Percentiles rank a stretch among this genome's conserved stretches.
phyloP scores from a whole-genome alignment of 306 rosid species.

The Gleditsia sinensis region DNA sequence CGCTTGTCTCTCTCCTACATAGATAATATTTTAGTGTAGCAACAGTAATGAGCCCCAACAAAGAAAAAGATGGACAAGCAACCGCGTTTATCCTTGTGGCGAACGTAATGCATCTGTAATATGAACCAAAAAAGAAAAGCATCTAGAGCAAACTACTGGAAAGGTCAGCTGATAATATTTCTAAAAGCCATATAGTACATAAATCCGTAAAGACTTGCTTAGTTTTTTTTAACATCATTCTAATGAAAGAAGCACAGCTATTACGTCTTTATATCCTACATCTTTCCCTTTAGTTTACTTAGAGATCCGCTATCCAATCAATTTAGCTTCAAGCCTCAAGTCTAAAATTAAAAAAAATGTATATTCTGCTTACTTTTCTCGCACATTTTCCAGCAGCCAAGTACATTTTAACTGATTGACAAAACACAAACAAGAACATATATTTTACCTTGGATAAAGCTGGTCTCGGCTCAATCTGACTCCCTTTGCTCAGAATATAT shows the following conservation, averaged over 20 bases:
- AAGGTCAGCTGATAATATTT: constrained; percentile 7
- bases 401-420: background rate
- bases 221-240: no score
- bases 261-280: no score
- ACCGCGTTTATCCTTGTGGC: background rate
- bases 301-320: no score
- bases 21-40: constrained; percentile 1
- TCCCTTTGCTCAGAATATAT: constrained; percentile 66
- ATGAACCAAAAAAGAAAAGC: background rate
- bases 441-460: constrained; percentile 55
- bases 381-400: constrained; percentile 19
- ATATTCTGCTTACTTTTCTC: no score
- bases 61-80: constrained; percentile 7
- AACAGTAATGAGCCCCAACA: background rate
- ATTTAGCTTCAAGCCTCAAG: no score
- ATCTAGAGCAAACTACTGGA: constrained; percentile 5
- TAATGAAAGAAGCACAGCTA: no score
- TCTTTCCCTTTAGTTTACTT: no score
- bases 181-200: constrained; percentile 1
- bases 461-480: constrained; percentile 76
- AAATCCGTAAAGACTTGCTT: background rate
- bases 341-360: no score
- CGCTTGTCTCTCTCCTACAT: background rate
- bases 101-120: background rate
- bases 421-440: background rate